Evolutionary conservation across 1,139 yeast genomes (phyloP).

Genomic region (Geotrichum aggregatum): DNA sequence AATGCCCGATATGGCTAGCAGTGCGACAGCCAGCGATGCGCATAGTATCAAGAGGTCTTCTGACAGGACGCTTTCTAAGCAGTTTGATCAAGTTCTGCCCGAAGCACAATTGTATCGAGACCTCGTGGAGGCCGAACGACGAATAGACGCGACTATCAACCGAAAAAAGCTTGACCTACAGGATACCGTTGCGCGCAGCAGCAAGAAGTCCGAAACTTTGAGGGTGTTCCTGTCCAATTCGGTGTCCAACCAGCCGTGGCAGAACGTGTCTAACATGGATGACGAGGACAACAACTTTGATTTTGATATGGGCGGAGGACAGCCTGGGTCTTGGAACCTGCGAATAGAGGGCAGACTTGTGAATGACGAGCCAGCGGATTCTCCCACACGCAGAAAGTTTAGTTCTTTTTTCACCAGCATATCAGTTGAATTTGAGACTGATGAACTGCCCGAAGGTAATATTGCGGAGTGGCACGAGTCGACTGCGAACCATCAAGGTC

Average conservation of each 20-base stretch:
- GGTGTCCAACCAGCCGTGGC: constrained; percentile 91
- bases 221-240: constrained; percentile 82
- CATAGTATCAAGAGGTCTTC: constrained; percentile 51
- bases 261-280: constrained; percentile 39
- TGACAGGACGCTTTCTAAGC: constrained; percentile 61
- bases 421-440: constrained; percentile 64
- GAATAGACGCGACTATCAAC: constrained; percentile 73
- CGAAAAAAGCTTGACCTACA: constrained; percentile 83
- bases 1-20: neutral
- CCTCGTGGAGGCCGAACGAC: constrained; percentile 71
- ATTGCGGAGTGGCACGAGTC: constrained; percentile 66
- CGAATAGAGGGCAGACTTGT: constrained; percentile 82
- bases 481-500: constrained; percentile 20
- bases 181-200: constrained; percentile 50
- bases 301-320: constrained; percentile 33
- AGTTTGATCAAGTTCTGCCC: constrained; percentile 61
- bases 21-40: neutral
- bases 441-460: constrained; percentile 37
- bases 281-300: constrained; percentile 41
- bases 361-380: constrained; percentile 40
- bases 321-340: constrained; percentile 72
- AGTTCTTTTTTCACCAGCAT: constrained; percentile 79
- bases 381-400: constrained; percentile 54
- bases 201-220: constrained; percentile 51
- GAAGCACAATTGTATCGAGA: constrained; percentile 68